These are phyloP conservation scores for Globisporangium recalcitrans DNA, from an alignment of 352 stramenopile genomes.

Conservation along the genomic window DNA sequence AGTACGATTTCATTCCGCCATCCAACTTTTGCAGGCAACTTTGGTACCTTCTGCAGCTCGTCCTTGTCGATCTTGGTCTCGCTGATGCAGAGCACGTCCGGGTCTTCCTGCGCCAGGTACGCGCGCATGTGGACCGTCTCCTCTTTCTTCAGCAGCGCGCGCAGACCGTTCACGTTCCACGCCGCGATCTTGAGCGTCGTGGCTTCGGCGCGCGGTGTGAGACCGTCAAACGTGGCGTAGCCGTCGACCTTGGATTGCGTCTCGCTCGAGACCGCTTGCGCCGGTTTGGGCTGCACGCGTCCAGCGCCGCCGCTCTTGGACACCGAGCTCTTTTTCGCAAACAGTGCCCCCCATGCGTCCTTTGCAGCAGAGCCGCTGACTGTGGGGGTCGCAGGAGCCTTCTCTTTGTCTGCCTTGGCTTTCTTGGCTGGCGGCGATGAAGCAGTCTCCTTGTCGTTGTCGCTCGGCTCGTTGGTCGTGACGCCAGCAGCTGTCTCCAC, in stretches of 20 bases:
- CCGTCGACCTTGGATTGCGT: conserved; percentile 43
- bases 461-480: neutral
- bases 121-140: conserved; percentile 60
- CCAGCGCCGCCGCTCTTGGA: neutral
- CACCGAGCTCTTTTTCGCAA: conserved; percentile 18
- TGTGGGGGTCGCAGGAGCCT: neutral
- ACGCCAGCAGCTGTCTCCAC: neutral
- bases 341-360: conserved; percentile 40
- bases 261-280: conserved; percentile 27
- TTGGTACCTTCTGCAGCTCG: conserved; percentile 48
- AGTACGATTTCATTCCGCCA: neutral
- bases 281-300: conserved; percentile 18
- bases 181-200: conserved; percentile 46
- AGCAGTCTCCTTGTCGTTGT: neutral
- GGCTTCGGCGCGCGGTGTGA: conserved; percentile 22
- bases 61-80: conserved; percentile 80
- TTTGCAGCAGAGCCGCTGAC: conserved; percentile 10
- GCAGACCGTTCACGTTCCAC: conserved; percentile 85
- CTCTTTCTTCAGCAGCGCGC: conserved; percentile 68
- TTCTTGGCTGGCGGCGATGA: conserved; percentile 3
- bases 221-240: conserved; percentile 44
- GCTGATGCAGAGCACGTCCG: conserved; percentile 78
- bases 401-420: neutral
- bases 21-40: neutral
- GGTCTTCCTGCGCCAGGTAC: conserved; percentile 74